Percentiles rank a stretch among this genome's conserved stretches.
Evolutionary conservation across 768 basidiomycete species (phyloP).

Genomic region (Rhodocollybia butyracea): DNA sequence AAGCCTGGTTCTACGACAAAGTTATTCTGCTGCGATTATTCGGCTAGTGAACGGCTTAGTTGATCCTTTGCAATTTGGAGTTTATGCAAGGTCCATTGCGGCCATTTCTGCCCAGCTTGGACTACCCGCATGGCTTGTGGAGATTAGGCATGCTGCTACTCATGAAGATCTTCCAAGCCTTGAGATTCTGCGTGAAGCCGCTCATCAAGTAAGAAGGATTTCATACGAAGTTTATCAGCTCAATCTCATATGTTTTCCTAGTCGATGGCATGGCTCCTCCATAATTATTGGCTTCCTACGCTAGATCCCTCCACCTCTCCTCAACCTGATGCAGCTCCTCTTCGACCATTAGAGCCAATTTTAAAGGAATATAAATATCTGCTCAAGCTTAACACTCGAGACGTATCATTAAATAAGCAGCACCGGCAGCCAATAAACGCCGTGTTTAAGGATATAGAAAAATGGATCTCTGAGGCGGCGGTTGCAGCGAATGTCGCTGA

Average conservation of each 20-base stretch:
- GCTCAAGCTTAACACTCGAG: conserved; percentile 58
- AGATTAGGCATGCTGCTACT: conserved; percentile 91
- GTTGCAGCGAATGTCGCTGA: conserved; percentile 51
- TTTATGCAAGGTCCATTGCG: conserved; percentile 87
- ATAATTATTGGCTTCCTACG: conserved; percentile 82
- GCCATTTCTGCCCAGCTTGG: conserved; percentile 85
- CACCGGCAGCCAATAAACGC: conserved; percentile 48
- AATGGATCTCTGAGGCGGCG: conserved; percentile 76
- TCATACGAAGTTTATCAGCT: conserved; percentile 3
- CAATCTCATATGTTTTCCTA: conserved; percentile 23
- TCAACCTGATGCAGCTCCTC: conserved; percentile 25
- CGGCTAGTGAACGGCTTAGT: conserved; percentile 93
- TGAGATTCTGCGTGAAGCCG: conserved; percentile 72
- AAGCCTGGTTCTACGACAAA: conserved; percentile 61
- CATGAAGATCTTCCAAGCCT: conserved; percentile 93
- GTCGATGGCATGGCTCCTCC: conserved; percentile 81
- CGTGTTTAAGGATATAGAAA: conserved; percentile 61
- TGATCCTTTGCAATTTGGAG: conserved; percentile 87
- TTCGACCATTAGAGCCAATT: conserved; percentile 62
- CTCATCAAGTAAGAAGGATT: conserved; percentile 51
- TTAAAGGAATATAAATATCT: conserved; percentile 73
- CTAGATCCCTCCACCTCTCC: conserved; percentile 48
- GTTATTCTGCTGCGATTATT: conserved; percentile 78
- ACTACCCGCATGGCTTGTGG: conserved; percentile 86
- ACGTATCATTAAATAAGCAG: conserved; percentile 54